Evolutionary conservation across 75 land plant genomes (phyloP).

Genomic region (Pinus albicaulis): DNA sequence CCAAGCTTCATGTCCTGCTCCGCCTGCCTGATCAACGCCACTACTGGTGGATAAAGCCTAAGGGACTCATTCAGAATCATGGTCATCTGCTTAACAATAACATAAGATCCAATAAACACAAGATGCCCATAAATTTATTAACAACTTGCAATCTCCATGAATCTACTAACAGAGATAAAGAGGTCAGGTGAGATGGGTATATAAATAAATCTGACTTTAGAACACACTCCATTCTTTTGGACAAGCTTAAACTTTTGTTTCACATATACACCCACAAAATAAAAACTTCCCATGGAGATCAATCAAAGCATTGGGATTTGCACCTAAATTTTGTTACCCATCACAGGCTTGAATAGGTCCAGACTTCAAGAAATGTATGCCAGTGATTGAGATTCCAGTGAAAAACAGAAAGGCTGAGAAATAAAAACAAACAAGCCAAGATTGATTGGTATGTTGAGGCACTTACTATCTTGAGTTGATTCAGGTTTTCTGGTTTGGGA

Average conservation of each 20-base stretch:
- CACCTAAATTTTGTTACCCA: neutral
- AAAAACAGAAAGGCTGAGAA: neutral
- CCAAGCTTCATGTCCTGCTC: conserved; percentile 17
- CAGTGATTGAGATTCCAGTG: neutral
- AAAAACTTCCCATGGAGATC: no score
- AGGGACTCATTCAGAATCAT: conserved; percentile 37
- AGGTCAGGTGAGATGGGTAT: neutral
- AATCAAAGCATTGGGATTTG: neutral
- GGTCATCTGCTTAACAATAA: conserved; percentile 15
- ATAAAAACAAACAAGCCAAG: neutral
- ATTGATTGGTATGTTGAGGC: neutral
- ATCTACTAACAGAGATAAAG: neutral
- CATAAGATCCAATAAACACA: neutral
- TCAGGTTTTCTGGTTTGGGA: conserved; percentile 10
- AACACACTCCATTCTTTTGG: no score
- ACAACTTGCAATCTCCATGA: neutral
- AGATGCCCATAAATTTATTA: neutral
- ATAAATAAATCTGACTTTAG: neutral
- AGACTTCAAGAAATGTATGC: neutral
- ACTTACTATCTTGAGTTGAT: conserved; percentile 9
- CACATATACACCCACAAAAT: no score
- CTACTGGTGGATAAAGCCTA: conserved; percentile 30
- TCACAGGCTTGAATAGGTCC: neutral
- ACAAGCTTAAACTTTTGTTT: neutral
- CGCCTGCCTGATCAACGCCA: conserved; percentile 11